phyloP scores from a whole-genome alignment of 352 stramenopile species.

The Hyaloperonospora brassicae region DNA sequence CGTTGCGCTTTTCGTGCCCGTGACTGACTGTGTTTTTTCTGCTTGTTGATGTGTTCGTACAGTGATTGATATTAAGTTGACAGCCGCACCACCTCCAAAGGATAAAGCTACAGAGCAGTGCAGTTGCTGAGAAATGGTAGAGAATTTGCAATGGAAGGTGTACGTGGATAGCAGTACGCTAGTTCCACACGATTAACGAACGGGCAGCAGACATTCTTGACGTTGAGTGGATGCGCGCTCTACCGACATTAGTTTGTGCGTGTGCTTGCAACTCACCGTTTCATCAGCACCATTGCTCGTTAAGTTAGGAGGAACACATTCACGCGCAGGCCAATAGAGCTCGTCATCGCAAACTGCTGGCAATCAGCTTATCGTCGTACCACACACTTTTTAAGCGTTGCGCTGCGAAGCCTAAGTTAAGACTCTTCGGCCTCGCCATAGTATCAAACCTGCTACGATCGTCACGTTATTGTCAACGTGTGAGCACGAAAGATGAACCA shows the following conservation, averaged over 20 bases:
- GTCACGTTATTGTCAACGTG: no score
- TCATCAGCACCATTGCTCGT: constrained; percentile 17
- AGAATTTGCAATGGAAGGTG: constrained; percentile 4
- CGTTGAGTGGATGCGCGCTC: constrained; percentile 4
- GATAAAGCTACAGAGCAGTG: constrained; percentile 61
- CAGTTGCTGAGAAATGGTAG: constrained; percentile 44
- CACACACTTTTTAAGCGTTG: no score
- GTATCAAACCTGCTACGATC: background rate
- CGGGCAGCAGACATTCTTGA: constrained; percentile 12
- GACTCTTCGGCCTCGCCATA: constrained; percentile 69
- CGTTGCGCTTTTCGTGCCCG: background rate
- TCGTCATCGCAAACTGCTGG: constrained; percentile 34
- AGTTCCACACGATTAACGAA: constrained; percentile 13
- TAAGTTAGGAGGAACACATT: constrained; percentile 44
- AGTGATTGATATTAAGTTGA: constrained; percentile 88
- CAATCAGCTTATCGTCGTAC: no score
- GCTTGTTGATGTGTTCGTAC: background rate
- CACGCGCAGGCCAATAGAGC: constrained; percentile 81
- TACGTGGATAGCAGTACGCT: constrained; percentile 17
- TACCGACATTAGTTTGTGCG: constrained; percentile 5
- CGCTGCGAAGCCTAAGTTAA: no score
- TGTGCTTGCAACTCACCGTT: constrained; percentile 9
- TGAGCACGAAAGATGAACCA: no score
- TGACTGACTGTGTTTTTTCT: constrained; percentile 7
- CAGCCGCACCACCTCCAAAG: constrained; percentile 67